phyloP scores from a whole-genome alignment of 1,139 yeast species.

The Meyerozyma elateridarum region DNA sequence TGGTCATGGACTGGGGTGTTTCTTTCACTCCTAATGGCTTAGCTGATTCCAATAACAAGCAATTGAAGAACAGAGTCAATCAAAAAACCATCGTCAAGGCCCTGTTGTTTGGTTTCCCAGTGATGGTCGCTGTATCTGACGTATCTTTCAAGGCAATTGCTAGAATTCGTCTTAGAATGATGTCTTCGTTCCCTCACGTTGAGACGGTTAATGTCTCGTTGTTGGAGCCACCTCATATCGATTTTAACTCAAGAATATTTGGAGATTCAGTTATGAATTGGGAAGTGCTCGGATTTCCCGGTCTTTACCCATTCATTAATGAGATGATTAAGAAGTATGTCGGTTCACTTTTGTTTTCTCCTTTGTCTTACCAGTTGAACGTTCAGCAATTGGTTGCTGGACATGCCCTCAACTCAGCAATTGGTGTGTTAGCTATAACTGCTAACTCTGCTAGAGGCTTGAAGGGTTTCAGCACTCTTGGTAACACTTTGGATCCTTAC shows the following conservation, averaged over 20 bases:
- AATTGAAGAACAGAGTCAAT: slow-evolving; percentile 75
- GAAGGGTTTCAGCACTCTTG: slow-evolving; percentile 62
- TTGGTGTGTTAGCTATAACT: slow-evolving; percentile 76
- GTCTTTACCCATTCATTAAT: slow-evolving; percentile 72
- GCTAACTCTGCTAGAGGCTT: slow-evolving; percentile 64
- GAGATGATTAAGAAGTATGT: slow-evolving; percentile 80
- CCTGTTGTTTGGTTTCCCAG: slow-evolving; percentile 58
- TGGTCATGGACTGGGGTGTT: slow-evolving; percentile 93
- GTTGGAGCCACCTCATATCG: slow-evolving; percentile 82
- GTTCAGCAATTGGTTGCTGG: slow-evolving; percentile 89
- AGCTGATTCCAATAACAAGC: slow-evolving; percentile 79
- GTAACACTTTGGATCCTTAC: slow-evolving; percentile 87
- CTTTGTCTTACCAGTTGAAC: slow-evolving; percentile 88
- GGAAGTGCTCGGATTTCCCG: slow-evolving; percentile 85
- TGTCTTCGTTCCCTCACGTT: slow-evolving; percentile 85
- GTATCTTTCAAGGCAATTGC: slow-evolving; percentile 62
- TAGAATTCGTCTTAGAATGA: slow-evolving; percentile 82
- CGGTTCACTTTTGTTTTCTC: slow-evolving; percentile 84
- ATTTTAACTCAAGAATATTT: slow-evolving; percentile 66
- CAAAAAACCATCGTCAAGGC: slow-evolving; percentile 72
- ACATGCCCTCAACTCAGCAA: slow-evolving; percentile 70
- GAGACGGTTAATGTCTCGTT: slow-evolving; percentile 84
- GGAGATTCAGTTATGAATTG: slow-evolving; percentile 82
- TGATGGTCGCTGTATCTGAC: slow-evolving; percentile 61
- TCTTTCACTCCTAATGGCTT: slow-evolving; percentile 88